phyloP scores from a whole-genome alignment of 2,329 filamentous ascomycete genomes.

The Botrytis tulipae region DNA sequence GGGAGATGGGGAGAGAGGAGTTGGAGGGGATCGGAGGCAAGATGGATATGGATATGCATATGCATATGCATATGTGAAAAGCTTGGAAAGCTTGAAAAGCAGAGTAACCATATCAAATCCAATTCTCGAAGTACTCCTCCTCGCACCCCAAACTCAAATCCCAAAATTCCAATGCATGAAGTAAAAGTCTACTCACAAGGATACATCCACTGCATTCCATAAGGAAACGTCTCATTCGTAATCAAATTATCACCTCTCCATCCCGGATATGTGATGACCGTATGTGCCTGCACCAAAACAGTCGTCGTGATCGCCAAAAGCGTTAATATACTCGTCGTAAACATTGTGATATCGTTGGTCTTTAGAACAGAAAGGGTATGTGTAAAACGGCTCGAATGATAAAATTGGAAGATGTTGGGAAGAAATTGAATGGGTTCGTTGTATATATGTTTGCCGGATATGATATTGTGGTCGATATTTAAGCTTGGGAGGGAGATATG shows the following conservation, averaged over 20 bases:
- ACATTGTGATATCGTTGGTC: constrained; percentile 1
- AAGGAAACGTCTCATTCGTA: constrained; percentile 40
- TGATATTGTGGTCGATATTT: background rate
- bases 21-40: background rate
- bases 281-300: constrained; percentile 42
- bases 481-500: background rate
- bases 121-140: background rate
- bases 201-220: constrained; percentile 43
- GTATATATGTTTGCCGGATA: background rate
- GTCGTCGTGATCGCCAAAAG: constrained; percentile 10
- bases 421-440: background rate
- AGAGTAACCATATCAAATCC: background rate
- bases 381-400: background rate
- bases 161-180: background rate
- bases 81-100: background rate
- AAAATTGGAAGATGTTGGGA: background rate
- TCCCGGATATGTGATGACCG: constrained; percentile 41
- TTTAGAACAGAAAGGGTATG: background rate
- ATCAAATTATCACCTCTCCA: constrained; percentile 44
- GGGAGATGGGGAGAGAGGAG: background rate
- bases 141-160: background rate
- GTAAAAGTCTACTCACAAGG: constrained; percentile 38
- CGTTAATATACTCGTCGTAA: background rate
- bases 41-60: too few species aligned
- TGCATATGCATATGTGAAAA: background rate